Conservation (phyloP, 768 basidiomycete species). For the Pisolithus orientalis region DNA sequence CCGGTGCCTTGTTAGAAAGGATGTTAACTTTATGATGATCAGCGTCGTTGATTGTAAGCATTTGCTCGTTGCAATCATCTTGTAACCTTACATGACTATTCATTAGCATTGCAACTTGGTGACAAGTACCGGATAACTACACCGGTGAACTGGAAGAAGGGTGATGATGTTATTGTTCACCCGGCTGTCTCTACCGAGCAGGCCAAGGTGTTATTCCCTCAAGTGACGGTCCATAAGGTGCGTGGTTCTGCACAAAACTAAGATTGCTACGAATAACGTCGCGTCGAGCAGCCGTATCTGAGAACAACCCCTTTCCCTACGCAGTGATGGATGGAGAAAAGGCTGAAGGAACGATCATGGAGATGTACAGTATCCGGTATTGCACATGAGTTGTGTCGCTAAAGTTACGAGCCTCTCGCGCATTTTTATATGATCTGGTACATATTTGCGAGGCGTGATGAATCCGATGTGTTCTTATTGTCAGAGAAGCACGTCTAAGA, state of each 20-base stretch:
- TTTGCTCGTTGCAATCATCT: constrained; percentile 27
- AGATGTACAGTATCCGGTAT: neutral
- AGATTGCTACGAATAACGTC: neutral
- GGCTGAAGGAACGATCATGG: neutral
- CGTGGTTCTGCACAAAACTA: constrained; percentile 5
- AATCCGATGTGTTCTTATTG: too few relatives aligned
- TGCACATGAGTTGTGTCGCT: neutral
- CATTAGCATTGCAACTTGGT: constrained; percentile 76
- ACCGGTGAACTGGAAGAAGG: constrained; percentile 92
- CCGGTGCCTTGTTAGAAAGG: neutral
- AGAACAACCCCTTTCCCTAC: constrained; percentile 61
- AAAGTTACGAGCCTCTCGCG: too few relatives aligned
- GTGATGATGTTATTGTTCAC: constrained; percentile 92
- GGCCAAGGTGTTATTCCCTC: constrained; percentile 87
- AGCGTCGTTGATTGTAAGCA: constrained; percentile 71
- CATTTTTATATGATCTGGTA: too few relatives aligned
- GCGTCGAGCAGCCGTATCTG: constrained; percentile 65
- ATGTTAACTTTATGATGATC: constrained; percentile 6
- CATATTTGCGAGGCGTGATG: too few relatives aligned
- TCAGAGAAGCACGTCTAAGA: too few relatives aligned
- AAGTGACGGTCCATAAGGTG: constrained; percentile 75
- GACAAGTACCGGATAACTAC: constrained; percentile 83
- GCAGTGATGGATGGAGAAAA: constrained; percentile 5
- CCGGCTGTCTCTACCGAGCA: constrained; percentile 79
- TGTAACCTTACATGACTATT: constrained; percentile 4